Evolutionary conservation across 805 yeast genomes (phyloP).

Genomic region (Nakazawaea anatomiae): DNA sequence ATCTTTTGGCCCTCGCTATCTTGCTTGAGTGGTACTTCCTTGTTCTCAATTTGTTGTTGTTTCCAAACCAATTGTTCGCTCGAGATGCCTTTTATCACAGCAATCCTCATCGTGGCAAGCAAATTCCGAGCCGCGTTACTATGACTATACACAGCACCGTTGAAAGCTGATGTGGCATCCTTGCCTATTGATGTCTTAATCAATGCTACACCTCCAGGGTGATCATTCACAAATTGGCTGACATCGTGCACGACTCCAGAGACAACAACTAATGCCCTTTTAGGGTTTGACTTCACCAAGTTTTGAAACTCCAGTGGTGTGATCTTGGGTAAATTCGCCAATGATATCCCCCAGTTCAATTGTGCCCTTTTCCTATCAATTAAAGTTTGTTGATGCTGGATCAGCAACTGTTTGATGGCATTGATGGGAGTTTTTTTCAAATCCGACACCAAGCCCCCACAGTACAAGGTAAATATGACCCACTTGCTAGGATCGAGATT

Average conservation of each 20-base stretch:
- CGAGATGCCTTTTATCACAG: conserved; percentile 67
- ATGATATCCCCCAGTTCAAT: conserved; percentile 92
- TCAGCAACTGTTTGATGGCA: conserved; percentile 61
- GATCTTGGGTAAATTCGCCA: conserved; percentile 73
- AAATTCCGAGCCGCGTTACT: conserved; percentile 90
- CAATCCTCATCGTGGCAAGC: conserved; percentile 90
- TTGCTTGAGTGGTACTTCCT: conserved; percentile 48
- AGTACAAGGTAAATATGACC: conserved; percentile 47
- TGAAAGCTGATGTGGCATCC: conserved; percentile 91
- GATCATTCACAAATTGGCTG: conserved; percentile 84
- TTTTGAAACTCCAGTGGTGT: conserved; percentile 39
- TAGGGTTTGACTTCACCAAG: conserved; percentile 25
- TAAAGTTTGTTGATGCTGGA: conserved; percentile 78
- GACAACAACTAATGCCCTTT: conserved; percentile 63
- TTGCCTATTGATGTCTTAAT: conserved; percentile 80
- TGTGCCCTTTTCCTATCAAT: conserved; percentile 72
- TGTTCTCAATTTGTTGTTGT: conserved; percentile 61
- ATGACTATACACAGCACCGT: conserved; percentile 91
- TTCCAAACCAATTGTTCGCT: conserved; percentile 81
- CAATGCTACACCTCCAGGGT: conserved; percentile 88
- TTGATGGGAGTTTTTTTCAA: conserved; percentile 51
- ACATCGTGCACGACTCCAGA: conserved; percentile 92
- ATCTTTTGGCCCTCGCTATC: conserved; percentile 51
- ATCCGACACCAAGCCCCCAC: conserved; percentile 53
- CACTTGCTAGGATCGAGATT: conserved; percentile 87